A percentile compares a stretch with the other conserved stretches of the same genome.
These are phyloP conservation scores for Gypsophila paniculata DNA, from an alignment of 179 eudicot genomes.

Conservation along the genomic window DNA sequence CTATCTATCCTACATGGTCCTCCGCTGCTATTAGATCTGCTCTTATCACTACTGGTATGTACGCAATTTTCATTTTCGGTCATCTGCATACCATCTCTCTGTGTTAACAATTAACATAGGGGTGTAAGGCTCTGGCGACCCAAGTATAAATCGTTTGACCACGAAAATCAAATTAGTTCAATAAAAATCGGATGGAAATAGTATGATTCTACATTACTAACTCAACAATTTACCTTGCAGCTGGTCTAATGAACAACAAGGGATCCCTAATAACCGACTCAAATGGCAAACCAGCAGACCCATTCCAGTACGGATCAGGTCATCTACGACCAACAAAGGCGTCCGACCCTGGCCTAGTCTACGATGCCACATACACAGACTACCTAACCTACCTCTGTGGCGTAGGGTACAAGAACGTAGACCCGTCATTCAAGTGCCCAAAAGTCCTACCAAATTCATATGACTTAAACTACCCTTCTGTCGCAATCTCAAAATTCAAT, in stretches of 20 bases:
- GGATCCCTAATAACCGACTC: slow-evolving; percentile 52
- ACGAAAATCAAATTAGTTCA: too few species aligned
- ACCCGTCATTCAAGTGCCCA: slow-evolving; percentile 37
- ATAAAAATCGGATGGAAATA: too few species aligned
- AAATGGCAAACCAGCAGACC: slow-evolving; percentile 46
- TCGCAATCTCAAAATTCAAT: slow-evolving; percentile 31
- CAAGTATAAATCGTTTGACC: too few species aligned
- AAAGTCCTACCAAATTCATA: slow-evolving; percentile 26
- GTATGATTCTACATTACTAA: not conserved
- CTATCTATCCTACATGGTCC: slow-evolving; percentile 82
- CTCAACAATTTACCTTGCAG: slow-evolving; percentile 31
- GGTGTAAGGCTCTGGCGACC: too few species aligned
- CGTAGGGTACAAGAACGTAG: slow-evolving; percentile 24
- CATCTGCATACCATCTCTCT: too few species aligned
- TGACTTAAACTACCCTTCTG: slow-evolving; percentile 38
- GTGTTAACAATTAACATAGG: too few species aligned
- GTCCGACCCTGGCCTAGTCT: slow-evolving; percentile 85
- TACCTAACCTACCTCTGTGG: slow-evolving; percentile 42
- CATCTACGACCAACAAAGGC: slow-evolving; percentile 71
- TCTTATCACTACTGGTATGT: slow-evolving; percentile 66
- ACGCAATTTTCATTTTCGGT: too few species aligned
- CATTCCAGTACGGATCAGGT: slow-evolving; percentile 83
- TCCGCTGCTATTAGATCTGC: slow-evolving; percentile 93
- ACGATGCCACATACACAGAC: slow-evolving; percentile 46
- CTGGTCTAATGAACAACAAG: slow-evolving; percentile 51